Evolutionary conservation across 169 alveolate genomes (phyloP).

Genomic region (Cryptosporidium sp.): DNA sequence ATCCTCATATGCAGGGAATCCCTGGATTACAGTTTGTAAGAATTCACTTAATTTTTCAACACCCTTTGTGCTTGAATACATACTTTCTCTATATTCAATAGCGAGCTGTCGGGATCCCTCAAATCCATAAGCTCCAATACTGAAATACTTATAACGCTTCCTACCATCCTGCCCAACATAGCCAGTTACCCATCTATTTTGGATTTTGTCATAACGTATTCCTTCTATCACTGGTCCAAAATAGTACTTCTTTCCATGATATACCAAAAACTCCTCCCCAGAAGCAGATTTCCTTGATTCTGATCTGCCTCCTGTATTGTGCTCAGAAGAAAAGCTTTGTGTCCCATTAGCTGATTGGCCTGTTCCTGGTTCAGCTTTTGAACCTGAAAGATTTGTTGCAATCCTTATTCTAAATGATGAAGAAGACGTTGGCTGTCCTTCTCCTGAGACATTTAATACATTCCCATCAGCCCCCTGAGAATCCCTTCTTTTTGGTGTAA

Average conservation of each 20-base stretch:
- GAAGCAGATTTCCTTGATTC: constrained; percentile 45
- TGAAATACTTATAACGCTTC: constrained; percentile 68
- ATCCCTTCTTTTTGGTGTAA: constrained; percentile 46
- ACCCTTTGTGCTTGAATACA: constrained; percentile 62
- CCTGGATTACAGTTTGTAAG: constrained; percentile 68
- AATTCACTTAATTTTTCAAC: constrained; percentile 49
- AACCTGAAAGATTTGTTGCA: constrained; percentile 15
- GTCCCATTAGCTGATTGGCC: not conserved
- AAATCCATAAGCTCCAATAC: constrained; percentile 76
- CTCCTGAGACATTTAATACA: not conserved
- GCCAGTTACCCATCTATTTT: constrained; percentile 75
- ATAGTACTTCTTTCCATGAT: constrained; percentile 70
- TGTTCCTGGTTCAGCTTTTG: constrained; percentile 12
- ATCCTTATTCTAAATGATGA: constrained; percentile 67
- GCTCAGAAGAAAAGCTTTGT: constrained; percentile 7
- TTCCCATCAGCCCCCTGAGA: not conserved
- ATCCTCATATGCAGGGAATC: constrained; percentile 67
- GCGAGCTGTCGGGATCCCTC: constrained; percentile 74
- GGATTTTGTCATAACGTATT: constrained; percentile 64
- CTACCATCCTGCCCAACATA: constrained; percentile 70
- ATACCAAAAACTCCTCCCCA: constrained; percentile 53
- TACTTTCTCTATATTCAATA: constrained; percentile 70
- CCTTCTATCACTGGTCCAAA: constrained; percentile 75
- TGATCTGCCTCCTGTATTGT: constrained; percentile 17
- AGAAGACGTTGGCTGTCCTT: not conserved